These are phyloP conservation scores for Populus hybrid DNA, from an alignment of 441 rosid genomes.

Conservation along the genomic window DNA sequence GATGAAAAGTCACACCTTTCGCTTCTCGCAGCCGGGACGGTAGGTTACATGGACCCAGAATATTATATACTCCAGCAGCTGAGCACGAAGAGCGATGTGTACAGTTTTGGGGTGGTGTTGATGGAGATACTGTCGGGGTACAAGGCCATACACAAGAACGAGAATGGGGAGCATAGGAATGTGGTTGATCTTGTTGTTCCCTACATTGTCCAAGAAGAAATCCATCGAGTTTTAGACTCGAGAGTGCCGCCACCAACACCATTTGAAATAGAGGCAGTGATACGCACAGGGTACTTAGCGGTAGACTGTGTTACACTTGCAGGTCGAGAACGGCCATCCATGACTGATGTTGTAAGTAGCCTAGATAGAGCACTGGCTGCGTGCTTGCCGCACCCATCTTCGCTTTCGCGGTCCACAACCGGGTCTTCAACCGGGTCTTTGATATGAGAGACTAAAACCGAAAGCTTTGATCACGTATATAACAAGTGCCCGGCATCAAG, in stretches of 20 bases:
- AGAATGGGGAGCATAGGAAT: conserved; percentile 49
- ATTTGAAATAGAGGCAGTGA: conserved; percentile 66
- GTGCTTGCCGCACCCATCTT: conserved; percentile 30
- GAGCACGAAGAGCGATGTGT: conserved; percentile 69
- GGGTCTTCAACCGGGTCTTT: conserved; percentile 23
- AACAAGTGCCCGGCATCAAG: not conserved
- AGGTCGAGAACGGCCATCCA: conserved; percentile 62
- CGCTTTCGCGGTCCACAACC: conserved; percentile 39
- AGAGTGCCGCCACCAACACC: conserved; percentile 68
- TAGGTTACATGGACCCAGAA: conserved; percentile 83
- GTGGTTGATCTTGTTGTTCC: conserved; percentile 67
- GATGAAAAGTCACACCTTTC: conserved; percentile 59
- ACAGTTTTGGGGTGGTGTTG: conserved; percentile 71
- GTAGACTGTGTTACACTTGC: conserved; percentile 48
- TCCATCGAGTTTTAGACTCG: conserved; percentile 58
- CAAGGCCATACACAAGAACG: conserved; percentile 63
- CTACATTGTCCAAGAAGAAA: conserved; percentile 53
- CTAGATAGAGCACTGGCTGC: conserved; percentile 56
- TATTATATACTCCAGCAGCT: conserved; percentile 67
- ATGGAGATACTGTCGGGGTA: conserved; percentile 59
- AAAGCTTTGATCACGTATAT: too few relatives aligned
- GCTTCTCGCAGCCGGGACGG: conserved; percentile 62
- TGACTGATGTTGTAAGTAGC: conserved; percentile 49
- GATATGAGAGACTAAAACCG: not conserved
- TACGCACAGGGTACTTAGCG: conserved; percentile 54